Percentiles rank a stretch among this genome's conserved stretches.
These are phyloP conservation scores for Apium graveolens DNA, from an alignment of 129 eudicot species.

Conservation along the genomic window DNA sequence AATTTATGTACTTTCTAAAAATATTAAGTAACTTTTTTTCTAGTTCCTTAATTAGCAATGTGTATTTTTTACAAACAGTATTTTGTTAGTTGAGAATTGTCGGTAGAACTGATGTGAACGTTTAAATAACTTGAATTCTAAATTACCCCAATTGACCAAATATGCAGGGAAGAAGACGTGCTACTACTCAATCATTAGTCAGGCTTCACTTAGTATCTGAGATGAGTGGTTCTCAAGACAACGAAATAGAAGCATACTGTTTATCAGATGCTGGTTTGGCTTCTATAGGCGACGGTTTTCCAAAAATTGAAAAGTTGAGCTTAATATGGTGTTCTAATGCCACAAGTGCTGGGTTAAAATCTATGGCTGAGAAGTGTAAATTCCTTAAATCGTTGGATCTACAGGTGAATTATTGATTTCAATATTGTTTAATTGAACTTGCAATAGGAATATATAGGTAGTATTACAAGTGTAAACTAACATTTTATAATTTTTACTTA, in stretches of 20 bases:
- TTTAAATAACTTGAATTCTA: neutral
- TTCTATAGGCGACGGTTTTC: slow-evolving; percentile 65
- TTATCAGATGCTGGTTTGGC: slow-evolving; percentile 81
- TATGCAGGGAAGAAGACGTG: slow-evolving; percentile 70
- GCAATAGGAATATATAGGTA: neutral
- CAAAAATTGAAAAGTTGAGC: slow-evolving; percentile 74
- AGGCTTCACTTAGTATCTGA: slow-evolving; percentile 40
- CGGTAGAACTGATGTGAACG: neutral
- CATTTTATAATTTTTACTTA: neutral
- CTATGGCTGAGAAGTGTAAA: slow-evolving; percentile 76
- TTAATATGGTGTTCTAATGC: slow-evolving; percentile 91
- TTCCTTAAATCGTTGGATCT: slow-evolving; percentile 66
- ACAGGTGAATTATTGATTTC: slow-evolving; percentile 42
- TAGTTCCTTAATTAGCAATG: neutral
- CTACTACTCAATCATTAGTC: slow-evolving; percentile 34
- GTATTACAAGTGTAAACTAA: neutral
- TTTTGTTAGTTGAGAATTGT: neutral
- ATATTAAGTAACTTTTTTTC: neutral
- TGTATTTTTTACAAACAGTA: neutral
- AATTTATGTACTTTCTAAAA: neutral
- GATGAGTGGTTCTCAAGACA: slow-evolving; percentile 36
- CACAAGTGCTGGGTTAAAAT: slow-evolving; percentile 63
- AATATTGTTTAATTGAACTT: neutral
- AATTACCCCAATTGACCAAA: neutral
- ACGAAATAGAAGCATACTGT: slow-evolving; percentile 48